Percentiles rank a stretch among this genome's conserved stretches.
Conservation (phyloP, 306 rosid species). For the Vigna unguiculata region DNA sequence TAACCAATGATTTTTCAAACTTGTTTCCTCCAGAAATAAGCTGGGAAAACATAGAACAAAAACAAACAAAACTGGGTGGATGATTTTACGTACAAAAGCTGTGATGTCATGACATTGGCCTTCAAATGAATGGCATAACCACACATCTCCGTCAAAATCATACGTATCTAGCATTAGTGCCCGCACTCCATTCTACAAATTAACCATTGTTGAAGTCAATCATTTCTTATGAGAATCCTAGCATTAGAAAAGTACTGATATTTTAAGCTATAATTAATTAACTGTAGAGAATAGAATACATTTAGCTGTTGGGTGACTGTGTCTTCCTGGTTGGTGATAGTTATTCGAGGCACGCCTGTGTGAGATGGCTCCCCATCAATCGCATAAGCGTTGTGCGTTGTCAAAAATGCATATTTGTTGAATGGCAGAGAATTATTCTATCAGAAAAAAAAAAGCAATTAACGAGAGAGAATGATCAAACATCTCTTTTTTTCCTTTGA, state of each 20-base stretch:
- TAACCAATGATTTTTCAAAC: not conserved
- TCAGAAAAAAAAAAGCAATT: not conserved
- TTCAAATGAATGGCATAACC: conserved; percentile 90
- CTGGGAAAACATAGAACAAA: not conserved
- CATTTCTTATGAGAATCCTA: not conserved
- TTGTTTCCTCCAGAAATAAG: not conserved
- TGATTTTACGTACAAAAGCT: conserved; percentile 75
- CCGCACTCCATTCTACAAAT: conserved; percentile 80
- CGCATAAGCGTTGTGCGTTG: conserved; percentile 86
- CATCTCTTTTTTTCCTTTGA: not conserved
- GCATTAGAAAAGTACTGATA: not conserved
- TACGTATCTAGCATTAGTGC: conserved; percentile 85
- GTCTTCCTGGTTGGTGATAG: conserved; percentile 76
- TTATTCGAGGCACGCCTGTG: conserved; percentile 70
- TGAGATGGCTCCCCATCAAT: conserved; percentile 75
- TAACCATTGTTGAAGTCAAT: conserved; percentile 14
- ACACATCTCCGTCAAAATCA: conserved; percentile 76
- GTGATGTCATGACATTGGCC: conserved; percentile 74
- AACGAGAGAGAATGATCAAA: conserved; percentile 1
- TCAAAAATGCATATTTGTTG: conserved; percentile 91
- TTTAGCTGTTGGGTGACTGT: conserved; percentile 78
- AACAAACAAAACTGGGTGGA: not conserved
- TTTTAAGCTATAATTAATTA: not conserved
- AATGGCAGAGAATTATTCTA: conserved; percentile 86
- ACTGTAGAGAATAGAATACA: conserved; percentile 44